Evolutionary conservation across 78 protist genomes (phyloP).

Genomic region (Cavenderia fasciculata): DNA sequence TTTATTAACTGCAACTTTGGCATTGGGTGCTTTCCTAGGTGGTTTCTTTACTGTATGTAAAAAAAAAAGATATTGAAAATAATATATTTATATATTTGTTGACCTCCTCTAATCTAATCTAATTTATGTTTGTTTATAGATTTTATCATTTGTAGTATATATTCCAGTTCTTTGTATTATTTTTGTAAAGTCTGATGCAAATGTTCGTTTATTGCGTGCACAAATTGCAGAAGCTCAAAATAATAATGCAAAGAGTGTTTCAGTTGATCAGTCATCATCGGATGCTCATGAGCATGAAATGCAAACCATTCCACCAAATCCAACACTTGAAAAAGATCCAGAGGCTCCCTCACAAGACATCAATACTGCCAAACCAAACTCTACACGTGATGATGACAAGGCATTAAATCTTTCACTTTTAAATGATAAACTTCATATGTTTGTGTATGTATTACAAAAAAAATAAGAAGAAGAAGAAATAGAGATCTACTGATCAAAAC

Average conservation of each 20-base stretch:
- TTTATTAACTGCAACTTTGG: neutral
- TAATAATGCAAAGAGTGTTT: neutral
- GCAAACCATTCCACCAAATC: neutral
- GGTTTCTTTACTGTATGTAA: constrained; percentile 24
- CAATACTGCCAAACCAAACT: neutral
- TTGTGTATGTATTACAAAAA: neutral
- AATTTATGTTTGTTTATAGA: neutral
- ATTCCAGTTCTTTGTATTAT: constrained; percentile 26
- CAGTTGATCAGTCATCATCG: neutral
- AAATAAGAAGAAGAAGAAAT: no score
- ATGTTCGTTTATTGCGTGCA: neutral
- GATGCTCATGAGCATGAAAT: neutral
- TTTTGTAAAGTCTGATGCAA: constrained; percentile 3
- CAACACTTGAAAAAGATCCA: neutral
- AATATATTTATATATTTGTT: neutral
- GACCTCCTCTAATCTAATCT: neutral
- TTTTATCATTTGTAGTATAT: constrained; percentile 25
- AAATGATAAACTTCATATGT: neutral
- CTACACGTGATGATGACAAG: constrained; percentile 3
- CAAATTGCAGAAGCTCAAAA: neutral
- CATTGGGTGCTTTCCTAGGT: neutral
- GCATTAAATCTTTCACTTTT: constrained; percentile 10
- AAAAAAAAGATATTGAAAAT: neutral
- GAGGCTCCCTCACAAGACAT: neutral
- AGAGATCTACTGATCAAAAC: neutral